Base-by-base conservation (phyloP, 495 filamentous ascomycete genomes). In the Amphirosellinia nigrospora region DNA sequence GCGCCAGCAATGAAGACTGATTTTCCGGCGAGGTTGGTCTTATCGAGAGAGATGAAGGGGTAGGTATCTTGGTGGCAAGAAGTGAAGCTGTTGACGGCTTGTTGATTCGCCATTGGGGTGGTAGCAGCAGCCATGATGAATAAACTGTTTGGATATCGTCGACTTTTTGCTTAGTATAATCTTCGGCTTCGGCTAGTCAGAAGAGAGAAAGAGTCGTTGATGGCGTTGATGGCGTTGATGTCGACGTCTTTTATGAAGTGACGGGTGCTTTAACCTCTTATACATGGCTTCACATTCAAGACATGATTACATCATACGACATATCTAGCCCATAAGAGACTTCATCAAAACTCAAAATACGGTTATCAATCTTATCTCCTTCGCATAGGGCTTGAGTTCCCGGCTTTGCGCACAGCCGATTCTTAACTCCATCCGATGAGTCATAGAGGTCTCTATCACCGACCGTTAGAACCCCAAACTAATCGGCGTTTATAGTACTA, bases 1-100 rank as follows among this genome's bases (percentile, higher is more conserved):
- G 85, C 86, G 19, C 88, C 88, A 3, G 86, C 86, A 70, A 90
- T 80, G 36, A 88, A 76, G 10, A 86, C 86, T 10, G 85, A 86
- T 74, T 83, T 88, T 34, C 85, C 85, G n/a, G 73, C 65, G 16
- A 88, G 80, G 72, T 82, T 73, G 11, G 77, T 30, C 46, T 76
- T 80, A 36, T 75, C 72, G n/a, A 76, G 71, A 19, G 74, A 71
- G 43, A 82, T 79, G 32, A 72, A 76, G 13, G 76, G 71, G 66
- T 85, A 86, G 0, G 80, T 82, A 64, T 84, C 81, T 21, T 72
- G 68, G 70, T 79, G 75, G 63, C 58, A 28, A 26, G 61, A 53
- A 7, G 69, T 78, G 59, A 77, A 77, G 11, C 41, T 67, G 36
- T 8, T 30, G 28, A 71, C 61, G 6, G 62, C 74, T 26, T 63